Percentiles rank a stretch among this genome's conserved stretches.
phyloP scores from a whole-genome alignment of 345 rosid genomes.

The Aquilaria sinensis region DNA sequence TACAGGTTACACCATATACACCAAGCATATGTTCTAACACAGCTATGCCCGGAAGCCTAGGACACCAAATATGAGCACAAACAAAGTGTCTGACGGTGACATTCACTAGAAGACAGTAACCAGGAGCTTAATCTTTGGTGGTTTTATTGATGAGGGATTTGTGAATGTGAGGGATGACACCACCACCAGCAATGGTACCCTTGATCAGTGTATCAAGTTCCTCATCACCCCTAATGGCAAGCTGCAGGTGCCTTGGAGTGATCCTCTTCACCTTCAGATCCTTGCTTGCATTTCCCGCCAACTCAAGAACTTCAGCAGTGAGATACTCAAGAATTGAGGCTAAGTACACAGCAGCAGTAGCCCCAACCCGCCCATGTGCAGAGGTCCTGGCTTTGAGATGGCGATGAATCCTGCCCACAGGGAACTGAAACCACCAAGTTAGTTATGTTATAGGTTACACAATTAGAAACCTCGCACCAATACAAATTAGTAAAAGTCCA shows the following conservation, averaged over 20 bases:
- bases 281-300: too few species aligned
- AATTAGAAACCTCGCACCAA: too few species aligned
- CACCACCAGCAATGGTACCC: conserved; percentile 50
- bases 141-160: conserved; percentile 85
- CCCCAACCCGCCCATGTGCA: conserved; percentile 67
- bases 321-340: conserved; percentile 12
- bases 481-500: too few species aligned
- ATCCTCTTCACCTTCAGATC: too few species aligned
- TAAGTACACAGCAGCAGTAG: conserved; percentile 67
- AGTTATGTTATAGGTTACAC: too few species aligned
- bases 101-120: neutral
- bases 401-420: conserved; percentile 73
- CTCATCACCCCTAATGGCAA: conserved; percentile 57
- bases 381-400: conserved; percentile 52
- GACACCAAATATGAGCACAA: neutral
- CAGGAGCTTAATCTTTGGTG: conserved; percentile 44
- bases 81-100: neutral
- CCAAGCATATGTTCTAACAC: conserved; percentile 12
- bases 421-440: conserved; percentile 33
- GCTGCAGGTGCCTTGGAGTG: conserved; percentile 54
- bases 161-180: conserved; percentile 94
- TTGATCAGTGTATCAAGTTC: conserved; percentile 32
- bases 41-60: neutral
- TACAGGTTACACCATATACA: conserved; percentile 21
- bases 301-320: too few species aligned